phyloP scores from a whole-genome alignment of 768 basidiomycete genomes.

The Dioszegia hungarica region DNA sequence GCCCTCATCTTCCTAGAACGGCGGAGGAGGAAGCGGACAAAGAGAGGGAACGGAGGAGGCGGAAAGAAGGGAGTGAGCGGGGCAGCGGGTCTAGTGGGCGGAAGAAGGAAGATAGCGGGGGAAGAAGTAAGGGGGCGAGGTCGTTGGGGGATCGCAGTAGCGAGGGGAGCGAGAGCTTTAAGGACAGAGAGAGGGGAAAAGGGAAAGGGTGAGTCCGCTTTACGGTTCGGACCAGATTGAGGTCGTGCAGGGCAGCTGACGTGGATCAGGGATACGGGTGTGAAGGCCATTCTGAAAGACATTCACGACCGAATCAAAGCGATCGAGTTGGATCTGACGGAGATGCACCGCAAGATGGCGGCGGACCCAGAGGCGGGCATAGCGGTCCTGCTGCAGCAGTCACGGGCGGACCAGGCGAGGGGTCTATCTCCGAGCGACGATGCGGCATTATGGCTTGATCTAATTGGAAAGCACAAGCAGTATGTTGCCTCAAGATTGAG shows the following conservation, averaged over 20 bases:
- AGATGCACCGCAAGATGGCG: constrained; percentile 69
- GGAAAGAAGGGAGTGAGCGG: constrained; percentile 49
- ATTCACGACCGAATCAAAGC: constrained; percentile 72
- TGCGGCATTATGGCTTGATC: constrained; percentile 50
- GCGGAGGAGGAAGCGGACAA: constrained; percentile 44
- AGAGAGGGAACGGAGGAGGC: constrained; percentile 42
- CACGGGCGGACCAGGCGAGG: constrained; percentile 18
- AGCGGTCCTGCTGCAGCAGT: constrained; percentile 18
- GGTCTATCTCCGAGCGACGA: constrained; percentile 16
- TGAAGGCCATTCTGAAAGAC: constrained; percentile 51
- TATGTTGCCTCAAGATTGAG: constrained; percentile 50
- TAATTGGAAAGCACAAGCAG: constrained; percentile 70
- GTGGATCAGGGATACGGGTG: constrained; percentile 51
- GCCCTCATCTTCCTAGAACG: constrained; percentile 17
- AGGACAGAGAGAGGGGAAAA: constrained; percentile 48
- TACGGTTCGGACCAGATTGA: no score
- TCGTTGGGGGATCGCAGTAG: constrained; percentile 42
- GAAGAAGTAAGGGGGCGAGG: constrained; percentile 28
- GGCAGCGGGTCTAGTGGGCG: constrained; percentile 26
- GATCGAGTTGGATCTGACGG: constrained; percentile 71
- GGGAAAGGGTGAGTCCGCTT: constrained; percentile 48
- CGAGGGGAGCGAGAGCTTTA: constrained; percentile 50
- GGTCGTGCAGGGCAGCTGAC: neutral
- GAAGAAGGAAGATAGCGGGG: constrained; percentile 9
- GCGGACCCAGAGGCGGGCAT: constrained; percentile 51